Conservation (phyloP, 2,329 filamentous ascomycete species). For the Ceratocystiopsis minuta region DNA sequence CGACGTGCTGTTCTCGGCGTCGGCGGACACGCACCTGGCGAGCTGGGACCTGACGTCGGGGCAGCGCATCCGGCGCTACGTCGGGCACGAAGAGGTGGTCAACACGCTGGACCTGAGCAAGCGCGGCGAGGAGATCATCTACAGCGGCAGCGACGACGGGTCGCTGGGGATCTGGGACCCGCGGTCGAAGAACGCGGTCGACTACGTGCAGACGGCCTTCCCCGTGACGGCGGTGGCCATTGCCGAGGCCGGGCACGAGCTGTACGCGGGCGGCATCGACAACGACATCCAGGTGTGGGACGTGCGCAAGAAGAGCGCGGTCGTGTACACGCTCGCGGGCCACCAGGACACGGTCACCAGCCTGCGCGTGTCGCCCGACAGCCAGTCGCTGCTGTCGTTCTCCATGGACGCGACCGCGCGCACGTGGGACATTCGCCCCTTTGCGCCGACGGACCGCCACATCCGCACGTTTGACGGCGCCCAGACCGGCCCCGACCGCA, state of each 20-base stretch:
- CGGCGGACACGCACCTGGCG: slow-evolving; percentile 80
- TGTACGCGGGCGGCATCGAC: slow-evolving; percentile 88
- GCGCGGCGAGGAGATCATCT: slow-evolving; percentile 73
- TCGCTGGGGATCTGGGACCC: slow-evolving; percentile 94
- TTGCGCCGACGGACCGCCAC: slow-evolving; percentile 72
- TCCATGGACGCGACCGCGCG: slow-evolving; percentile 85
- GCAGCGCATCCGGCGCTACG: slow-evolving; percentile 76
- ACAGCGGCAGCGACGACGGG: slow-evolving; percentile 87
- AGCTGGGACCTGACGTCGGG: slow-evolving; percentile 92
- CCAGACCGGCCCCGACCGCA: slow-evolving; percentile 72
- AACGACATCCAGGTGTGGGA: slow-evolving; percentile 98
- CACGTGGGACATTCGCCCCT: slow-evolving; percentile 92
- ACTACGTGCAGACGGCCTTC: slow-evolving; percentile 80
- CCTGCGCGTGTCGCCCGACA: slow-evolving; percentile 78
- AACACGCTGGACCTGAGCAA: slow-evolving; percentile 80
- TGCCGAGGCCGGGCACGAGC: slow-evolving; percentile 87
- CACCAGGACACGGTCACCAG: slow-evolving; percentile 89
- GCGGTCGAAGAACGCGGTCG: slow-evolving; percentile 68
- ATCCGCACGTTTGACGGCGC: slow-evolving; percentile 88
- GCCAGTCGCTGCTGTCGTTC: slow-evolving; percentile 76
- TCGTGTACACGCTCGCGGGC: slow-evolving; percentile 73
- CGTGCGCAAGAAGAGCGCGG: slow-evolving; percentile 62
- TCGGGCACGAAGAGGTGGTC: slow-evolving; percentile 90
- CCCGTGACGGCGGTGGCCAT: slow-evolving; percentile 82
- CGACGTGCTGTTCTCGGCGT: slow-evolving; percentile 75